Evolutionary conservation across 78 protist species (phyloP).

Genomic region (Dictyostelium brefeldianum): DNA sequence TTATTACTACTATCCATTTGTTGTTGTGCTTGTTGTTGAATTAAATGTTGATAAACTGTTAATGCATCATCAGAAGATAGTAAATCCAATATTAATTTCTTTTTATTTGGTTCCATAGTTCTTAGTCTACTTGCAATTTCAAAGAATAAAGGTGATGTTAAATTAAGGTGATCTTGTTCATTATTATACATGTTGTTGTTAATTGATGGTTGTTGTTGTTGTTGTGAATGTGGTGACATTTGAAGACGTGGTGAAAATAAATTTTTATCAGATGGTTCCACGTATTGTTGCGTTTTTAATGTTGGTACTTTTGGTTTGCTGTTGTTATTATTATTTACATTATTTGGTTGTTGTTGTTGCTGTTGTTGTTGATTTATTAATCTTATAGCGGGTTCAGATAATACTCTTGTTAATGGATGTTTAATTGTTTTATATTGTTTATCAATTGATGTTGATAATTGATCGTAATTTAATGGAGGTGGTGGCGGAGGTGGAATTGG

Average conservation of each 20-base stretch:
- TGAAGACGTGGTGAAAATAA: background rate
- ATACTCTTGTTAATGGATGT: constrained; percentile 56
- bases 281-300: background rate
- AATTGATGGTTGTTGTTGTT: background rate
- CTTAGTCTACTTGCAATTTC: background rate
- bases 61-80: background rate
- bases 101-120: constrained; percentile 1
- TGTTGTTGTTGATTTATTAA: background rate
- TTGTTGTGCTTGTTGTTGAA: background rate
- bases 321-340: background rate
- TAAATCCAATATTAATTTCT: background rate
- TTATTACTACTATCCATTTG: background rate
- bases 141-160: background rate
- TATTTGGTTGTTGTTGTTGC: background rate
- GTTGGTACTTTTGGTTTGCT: background rate
- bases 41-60: background rate
- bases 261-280: background rate
- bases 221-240: background rate
- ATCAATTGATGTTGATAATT: background rate
- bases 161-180: background rate
- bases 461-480: too few relatives aligned
- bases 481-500: constrained; percentile 2
- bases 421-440: constrained; percentile 41
- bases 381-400: constrained; percentile 44
- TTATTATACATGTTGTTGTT: background rate